Evolutionary conservation across 1,284 basidiomycete species (phyloP), one percentile per base, ranked within the genome.

Genomic region (Paramarasmius palmivorus): DNA sequence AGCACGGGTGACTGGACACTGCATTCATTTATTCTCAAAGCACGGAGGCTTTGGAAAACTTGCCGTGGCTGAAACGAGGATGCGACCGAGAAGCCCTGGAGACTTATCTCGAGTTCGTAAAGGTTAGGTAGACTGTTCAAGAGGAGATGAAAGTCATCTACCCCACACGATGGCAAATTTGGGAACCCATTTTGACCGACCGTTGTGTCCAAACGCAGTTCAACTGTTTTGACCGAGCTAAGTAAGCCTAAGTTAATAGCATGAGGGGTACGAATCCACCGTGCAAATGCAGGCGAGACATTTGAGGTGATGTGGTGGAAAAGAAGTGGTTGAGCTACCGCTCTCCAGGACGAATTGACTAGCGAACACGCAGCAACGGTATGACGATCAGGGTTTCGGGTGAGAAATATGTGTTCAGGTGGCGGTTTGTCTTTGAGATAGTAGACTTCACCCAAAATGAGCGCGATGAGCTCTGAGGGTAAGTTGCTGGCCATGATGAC

Each of bases 1-100:
- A 78, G 54, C 17, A 77, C 64, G 7, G 73, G 76, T 3, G 76
- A 78, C 59, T 77, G 76, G 1, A 74, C 64, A 36, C 75, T 73
- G 50, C 68, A 74, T 1, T 60, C 49, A 14, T 65, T 55, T n/a
- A 79, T 54, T 39, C 61, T 64, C 38, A 80, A 60, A 2, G 77
- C 68, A n/a, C 72, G 70, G 26, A 78, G 62, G 25, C 51, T 48
- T 35, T 38, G 22, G 49, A 36, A 35, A 26, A 42, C 17, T 29
- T 39, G 23, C 19, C 56, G 61, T 17, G 46, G 50, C 19, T 20
- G 49, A 49, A 49, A 57, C 48, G n/a, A 76, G 19, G 38, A 10
- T 36, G 15, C 32, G 4, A 54, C 19, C 19, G 53, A 54, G 15
- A 50, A 25, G 14, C 63, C 63, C 6, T 53, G 52, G 2, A 61